Conservation (phyloP, 176 grass and related monocot genomes). For the Musa troglodytarum region DNA sequence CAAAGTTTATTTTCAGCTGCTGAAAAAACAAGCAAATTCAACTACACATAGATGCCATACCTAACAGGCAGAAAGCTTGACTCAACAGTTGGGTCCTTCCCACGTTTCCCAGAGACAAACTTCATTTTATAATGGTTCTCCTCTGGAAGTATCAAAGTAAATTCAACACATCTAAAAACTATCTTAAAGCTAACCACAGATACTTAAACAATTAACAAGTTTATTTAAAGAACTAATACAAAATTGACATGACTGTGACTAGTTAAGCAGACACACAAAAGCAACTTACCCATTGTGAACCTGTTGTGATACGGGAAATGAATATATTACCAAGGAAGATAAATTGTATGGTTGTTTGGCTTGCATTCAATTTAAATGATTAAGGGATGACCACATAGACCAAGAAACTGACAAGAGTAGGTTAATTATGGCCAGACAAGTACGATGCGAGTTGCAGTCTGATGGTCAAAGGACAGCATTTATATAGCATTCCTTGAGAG, state of each 20-base stretch:
- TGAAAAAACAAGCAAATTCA: constrained; percentile 28
- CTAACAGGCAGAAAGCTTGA: constrained; percentile 25
- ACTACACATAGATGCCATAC: no score
- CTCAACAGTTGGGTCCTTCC: constrained; percentile 91
- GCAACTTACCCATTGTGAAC: background rate
- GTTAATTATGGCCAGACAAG: no score
- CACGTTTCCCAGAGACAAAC: constrained; percentile 41
- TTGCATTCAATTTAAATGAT: background rate
- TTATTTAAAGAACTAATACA: no score
- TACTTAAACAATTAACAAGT: no score
- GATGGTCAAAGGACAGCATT: no score
- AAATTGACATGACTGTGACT: no score
- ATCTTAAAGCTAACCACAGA: no score
- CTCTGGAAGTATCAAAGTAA: constrained; percentile 19
- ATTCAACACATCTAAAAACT: no score
- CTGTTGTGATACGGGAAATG: background rate
- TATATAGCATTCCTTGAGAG: no score
- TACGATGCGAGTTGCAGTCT: no score
- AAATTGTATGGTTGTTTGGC: background rate
- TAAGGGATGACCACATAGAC: background rate
- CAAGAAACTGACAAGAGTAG: no score
- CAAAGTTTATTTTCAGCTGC: background rate
- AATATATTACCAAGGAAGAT: background rate
- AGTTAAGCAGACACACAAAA: background rate
- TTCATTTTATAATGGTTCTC: constrained; percentile 44